Conservation (phyloP, 2,329 filamentous ascomycete species). For the Aspergillus pseudoviridinutans region DNA sequence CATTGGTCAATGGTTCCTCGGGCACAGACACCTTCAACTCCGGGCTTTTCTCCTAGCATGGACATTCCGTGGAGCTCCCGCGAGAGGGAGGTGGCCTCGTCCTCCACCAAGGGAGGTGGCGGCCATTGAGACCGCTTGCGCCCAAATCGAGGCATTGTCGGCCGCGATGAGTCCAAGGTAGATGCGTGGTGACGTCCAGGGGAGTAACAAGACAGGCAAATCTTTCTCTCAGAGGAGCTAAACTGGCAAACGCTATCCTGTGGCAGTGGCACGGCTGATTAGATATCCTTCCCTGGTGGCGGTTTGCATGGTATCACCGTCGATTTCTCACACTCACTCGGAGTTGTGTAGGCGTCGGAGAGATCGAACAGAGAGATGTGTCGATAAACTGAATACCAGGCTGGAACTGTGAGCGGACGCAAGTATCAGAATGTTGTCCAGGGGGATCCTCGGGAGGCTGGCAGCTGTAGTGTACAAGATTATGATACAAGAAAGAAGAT, state of each 20-base stretch:
- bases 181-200: constrained; percentile 1
- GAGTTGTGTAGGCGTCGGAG: background rate
- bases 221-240: constrained; percentile 3
- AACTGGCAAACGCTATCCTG: constrained; percentile 16
- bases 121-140: constrained; percentile 34
- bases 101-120: constrained; percentile 44
- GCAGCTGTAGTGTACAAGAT: background rate
- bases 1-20: constrained; percentile 44
- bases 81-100: constrained; percentile 40
- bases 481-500: background rate
- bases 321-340: constrained; percentile 16
- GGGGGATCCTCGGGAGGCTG: background rate
- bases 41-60: constrained; percentile 27
- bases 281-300: constrained; percentile 15
- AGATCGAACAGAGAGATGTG: constrained; percentile 3
- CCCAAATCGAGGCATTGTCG: constrained; percentile 23
- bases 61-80: constrained; percentile 36
- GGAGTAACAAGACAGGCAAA: constrained; percentile 7
- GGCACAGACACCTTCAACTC: constrained; percentile 28
- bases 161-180: constrained; percentile 8
- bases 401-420: background rate
- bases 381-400: background rate
- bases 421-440: background rate
- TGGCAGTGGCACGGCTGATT: constrained; percentile 16
- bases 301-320: constrained; percentile 21